Evolutionary conservation across 371 early-diverging fungal genomes (phyloP).

Genomic region (Choanephora cucurbitarum): DNA sequence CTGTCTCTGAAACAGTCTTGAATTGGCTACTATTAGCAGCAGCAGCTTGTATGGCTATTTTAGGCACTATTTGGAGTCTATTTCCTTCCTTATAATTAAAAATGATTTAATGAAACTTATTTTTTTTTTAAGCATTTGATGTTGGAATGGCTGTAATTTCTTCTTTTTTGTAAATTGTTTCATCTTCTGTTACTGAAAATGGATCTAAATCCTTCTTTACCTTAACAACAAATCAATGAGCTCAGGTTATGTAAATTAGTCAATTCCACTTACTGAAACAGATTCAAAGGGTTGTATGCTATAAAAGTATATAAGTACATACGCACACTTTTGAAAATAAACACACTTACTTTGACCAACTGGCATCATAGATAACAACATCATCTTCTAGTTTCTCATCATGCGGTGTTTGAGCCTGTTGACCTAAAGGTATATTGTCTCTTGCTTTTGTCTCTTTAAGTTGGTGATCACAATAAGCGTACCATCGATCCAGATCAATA

Average conservation of each 20-base stretch:
- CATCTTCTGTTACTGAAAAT: background rate
- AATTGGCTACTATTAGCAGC: constrained; percentile 25
- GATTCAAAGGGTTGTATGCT: background rate
- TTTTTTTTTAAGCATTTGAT: constrained; percentile 2
- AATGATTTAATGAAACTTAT: too few species aligned
- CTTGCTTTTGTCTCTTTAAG: constrained; percentile 85
- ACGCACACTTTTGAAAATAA: background rate
- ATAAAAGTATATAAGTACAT: too few species aligned
- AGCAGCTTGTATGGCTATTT: constrained; percentile 32
- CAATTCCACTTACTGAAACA: background rate
- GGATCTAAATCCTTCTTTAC: background rate
- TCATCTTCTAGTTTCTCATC: background rate
- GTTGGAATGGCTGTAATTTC: background rate
- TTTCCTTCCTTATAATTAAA: too few species aligned
- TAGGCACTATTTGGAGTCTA: constrained; percentile 39
- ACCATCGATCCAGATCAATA: constrained; percentile 83
- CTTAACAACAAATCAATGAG: background rate
- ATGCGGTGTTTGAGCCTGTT: constrained; percentile 19
- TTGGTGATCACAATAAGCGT: constrained; percentile 77
- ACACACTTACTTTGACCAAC: background rate
- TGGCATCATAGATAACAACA: background rate
- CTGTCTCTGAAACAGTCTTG: constrained; percentile 16
- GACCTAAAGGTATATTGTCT: constrained; percentile 88
- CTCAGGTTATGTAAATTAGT: too few species aligned
- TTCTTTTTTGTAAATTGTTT: background rate